Base-by-base conservation (phyloP, 2,329 filamentous ascomycete genomes). In the Aureobasidium leucospermi region DNA sequence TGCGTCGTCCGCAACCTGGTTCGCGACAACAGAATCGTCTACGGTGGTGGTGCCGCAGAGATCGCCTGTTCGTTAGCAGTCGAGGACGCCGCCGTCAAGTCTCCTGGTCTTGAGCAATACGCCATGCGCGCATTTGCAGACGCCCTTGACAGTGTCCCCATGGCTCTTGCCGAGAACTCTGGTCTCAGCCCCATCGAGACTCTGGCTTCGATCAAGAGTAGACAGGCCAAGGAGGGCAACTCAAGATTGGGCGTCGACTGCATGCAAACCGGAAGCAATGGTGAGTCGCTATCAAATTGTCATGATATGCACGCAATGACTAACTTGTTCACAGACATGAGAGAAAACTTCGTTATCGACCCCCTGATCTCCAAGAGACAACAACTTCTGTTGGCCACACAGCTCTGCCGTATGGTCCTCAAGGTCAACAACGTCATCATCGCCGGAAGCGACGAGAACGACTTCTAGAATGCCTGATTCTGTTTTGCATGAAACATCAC, bases 81-180 rank as follows among this genome's bases (percentile, higher is more conserved):
- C 47, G 93, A 97, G 75, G 92, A 96, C 68, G 93, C 90, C 29
- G 93, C 93, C 45, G 86, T 92, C 70, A 71, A 85, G 85, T 96
- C 90, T 56, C 90, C 92, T 28, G 94, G 94, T n/a, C 84, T 99
- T 41, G 93, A 96, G 77, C 94, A 99, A 77, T 99, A 99, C 75
- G 92, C 93, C 65, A 99, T 99, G 93, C 89, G 94, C 63, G 94
- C 94, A 28, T 99, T 99, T 72, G 85, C 94, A 62, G 93, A 97
- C 75, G 95, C 94, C 5, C 84, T 99, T 38, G 94, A 99, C 74
- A 82, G 89, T 1, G 82, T 99, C 1, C 94, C 94, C 36, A 94
- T 99, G 90, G 90, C 94, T 1, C 82, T 99, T 62, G 92, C 94
- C 9, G 93, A 99, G 82, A 99, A 99, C 82, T 96, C 90, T 66